Evolutionary conservation across 2,329 filamentous ascomycete genomes (phyloP), one percentile per base, ranked within the genome.

Genomic region (Alternaria burnsii): DNA sequence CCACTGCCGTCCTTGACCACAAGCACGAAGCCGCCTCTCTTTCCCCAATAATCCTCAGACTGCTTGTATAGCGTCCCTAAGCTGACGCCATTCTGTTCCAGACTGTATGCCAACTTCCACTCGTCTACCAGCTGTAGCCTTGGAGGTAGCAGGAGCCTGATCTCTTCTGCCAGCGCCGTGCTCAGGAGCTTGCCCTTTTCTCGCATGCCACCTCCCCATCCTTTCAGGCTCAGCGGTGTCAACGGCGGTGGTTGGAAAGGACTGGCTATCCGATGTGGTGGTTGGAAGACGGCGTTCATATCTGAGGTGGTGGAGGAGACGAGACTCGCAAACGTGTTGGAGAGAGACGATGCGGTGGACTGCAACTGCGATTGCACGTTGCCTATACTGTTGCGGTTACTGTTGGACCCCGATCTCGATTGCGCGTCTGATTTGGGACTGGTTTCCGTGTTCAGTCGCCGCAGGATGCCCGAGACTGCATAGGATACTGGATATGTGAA

Each of bases 21-120:
- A 5, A 99, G 85, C 52, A 98, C 92, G 77, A 96, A 99, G 6
- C 94, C 94, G 18, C 92, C 92, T 59, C 94, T 80, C 69, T 85
- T 86, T 59, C 86, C 88, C 62, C 87, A 83, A 72, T 89, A 91
- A 16, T 85, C 82, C 46, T 89, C 88, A 72, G 90, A 92, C 68
- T 91, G 89, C 69, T 93, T 86, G 76, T 98, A 99, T 30, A 99
- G 81, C 0, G 95, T 98, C 10, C 87, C 86, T 36, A 99, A 81
- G 65, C 92, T 95, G 52, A 94, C 92, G 12, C 95, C 95, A 78
- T 99, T 89, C 79, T 96, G 91, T 72, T 97, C 94, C 36, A 99
- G 83, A 67, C 92, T 96, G 80, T 98, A 99, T 38, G 90, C 86
- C 52, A 98, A 82, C 55, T 85, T 86, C 95, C 95, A 99, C 62